Evolutionary conservation across 345 rosid species (phyloP).

Genomic region (Corymbia maculata): DNA sequence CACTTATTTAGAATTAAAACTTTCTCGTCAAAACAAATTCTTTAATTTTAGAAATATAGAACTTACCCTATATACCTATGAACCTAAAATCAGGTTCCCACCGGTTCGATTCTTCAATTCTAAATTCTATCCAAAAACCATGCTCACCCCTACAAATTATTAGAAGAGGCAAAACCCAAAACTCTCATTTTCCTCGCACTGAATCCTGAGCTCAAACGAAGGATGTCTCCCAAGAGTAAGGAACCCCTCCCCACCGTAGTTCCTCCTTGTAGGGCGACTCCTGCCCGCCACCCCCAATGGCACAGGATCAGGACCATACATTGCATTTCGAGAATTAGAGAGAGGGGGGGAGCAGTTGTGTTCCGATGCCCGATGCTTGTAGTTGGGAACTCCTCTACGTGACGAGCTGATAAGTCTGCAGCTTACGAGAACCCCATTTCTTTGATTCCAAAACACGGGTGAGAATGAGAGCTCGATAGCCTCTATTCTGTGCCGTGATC

Average conservation of each 20-base stretch:
- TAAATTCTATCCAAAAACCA: too few species aligned
- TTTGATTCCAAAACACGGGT: neutral
- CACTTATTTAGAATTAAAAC: too few species aligned
- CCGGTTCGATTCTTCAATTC: too few species aligned
- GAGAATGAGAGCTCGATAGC: neutral
- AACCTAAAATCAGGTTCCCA: too few species aligned
- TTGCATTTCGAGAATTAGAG: neutral
- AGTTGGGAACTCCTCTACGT: too few species aligned
- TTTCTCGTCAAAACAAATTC: too few species aligned
- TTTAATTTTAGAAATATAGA: too few species aligned
- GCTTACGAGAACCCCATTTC: neutral
- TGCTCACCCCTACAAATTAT: too few species aligned
- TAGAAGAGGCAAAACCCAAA: neutral
- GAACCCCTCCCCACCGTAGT: neutral
- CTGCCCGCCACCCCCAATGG: neutral
- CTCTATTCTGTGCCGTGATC: neutral
- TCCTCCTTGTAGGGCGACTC: neutral
- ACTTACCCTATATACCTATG: too few species aligned
- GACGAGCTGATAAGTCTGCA: neutral
- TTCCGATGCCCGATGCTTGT: too few species aligned
- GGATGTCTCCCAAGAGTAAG: neutral
- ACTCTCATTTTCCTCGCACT: neutral
- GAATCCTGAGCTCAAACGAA: neutral
- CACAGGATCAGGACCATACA: accelerated
- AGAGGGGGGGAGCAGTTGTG: too few species aligned